Evolutionary conservation across 2,329 filamentous ascomycete species (phyloP).

Genomic region (Clonostachys rosea): DNA sequence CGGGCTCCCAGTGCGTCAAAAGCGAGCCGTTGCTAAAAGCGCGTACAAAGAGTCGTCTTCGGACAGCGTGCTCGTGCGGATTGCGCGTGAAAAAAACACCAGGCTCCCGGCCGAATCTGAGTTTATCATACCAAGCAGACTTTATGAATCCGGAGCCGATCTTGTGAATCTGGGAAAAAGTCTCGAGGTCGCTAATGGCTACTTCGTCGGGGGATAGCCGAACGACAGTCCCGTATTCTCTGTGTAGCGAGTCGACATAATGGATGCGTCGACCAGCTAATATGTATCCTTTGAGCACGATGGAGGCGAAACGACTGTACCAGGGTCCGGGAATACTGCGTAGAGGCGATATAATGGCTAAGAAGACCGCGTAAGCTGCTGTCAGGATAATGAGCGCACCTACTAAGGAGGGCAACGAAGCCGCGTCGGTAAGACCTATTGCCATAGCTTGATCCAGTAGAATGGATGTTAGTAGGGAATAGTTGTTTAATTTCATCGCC

Average conservation of each 20-base stretch:
- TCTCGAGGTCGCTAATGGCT: constrained; percentile 10
- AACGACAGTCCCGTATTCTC: constrained; percentile 17
- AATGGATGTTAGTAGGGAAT: too few relatives aligned
- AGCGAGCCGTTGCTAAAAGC: constrained; percentile 28
- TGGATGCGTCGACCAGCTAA: constrained; percentile 5
- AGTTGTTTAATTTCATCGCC: too few relatives aligned
- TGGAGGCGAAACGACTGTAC: constrained; percentile 12
- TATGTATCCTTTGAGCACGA: constrained; percentile 9
- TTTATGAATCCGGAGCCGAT: constrained; percentile 10
- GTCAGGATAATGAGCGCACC: too few relatives aligned
- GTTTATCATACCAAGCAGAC: constrained; percentile 10
- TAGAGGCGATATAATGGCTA: too few relatives aligned
- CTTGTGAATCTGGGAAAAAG: constrained; percentile 23
- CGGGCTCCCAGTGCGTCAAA: constrained; percentile 18
- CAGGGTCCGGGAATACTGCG: constrained; percentile 13
- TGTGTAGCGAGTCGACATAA: constrained; percentile 14
- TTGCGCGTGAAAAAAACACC: constrained; percentile 33
- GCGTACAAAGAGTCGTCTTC: constrained; percentile 32
- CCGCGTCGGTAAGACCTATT: too few relatives aligned
- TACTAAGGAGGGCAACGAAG: too few relatives aligned
- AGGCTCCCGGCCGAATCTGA: constrained; percentile 8
- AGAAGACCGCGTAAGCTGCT: too few relatives aligned
- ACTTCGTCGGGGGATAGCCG: constrained; percentile 17
- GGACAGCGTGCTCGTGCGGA: constrained; percentile 24
- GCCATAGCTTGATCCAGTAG: too few relatives aligned